These are phyloP conservation scores for Saprolegnia diclina DNA, from an alignment of 352 stramenopile genomes.

Conservation along the genomic window DNA sequence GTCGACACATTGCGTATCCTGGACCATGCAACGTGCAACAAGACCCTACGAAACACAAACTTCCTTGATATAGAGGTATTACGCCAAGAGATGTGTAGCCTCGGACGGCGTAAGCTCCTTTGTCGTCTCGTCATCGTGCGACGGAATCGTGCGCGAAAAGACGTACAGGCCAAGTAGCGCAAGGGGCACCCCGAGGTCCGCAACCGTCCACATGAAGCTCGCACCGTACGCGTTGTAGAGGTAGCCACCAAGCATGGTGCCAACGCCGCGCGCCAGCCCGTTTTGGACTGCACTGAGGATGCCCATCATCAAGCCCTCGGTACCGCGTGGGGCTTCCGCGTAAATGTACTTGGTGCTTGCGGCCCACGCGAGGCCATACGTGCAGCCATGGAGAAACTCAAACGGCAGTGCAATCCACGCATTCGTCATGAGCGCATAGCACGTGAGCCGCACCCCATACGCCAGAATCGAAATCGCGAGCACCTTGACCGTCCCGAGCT, in stretches of 20 bases:
- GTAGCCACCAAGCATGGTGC: conserved; percentile 61
- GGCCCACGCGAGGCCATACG: conserved; percentile 64
- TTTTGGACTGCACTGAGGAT: conserved; percentile 60
- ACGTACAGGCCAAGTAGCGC: conserved; percentile 30
- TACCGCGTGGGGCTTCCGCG: conserved; percentile 48
- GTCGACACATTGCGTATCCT: too few relatives aligned
- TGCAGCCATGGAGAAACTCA: conserved; percentile 61
- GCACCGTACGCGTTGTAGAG: conserved; percentile 59
- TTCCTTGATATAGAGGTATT: too few relatives aligned
- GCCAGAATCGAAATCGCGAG: conserved; percentile 49
- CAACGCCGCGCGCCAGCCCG: conserved; percentile 50
- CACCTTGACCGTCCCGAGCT: conserved; percentile 43
- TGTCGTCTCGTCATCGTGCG: not conserved
- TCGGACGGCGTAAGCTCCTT: not conserved
- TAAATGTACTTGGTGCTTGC: conserved; percentile 77
- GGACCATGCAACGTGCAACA: too few relatives aligned
- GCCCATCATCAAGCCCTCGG: conserved; percentile 68
- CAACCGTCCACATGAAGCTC: conserved; percentile 47
- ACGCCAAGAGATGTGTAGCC: not conserved
- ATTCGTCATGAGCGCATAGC: conserved; percentile 58
- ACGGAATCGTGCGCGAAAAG: conserved; percentile 16
- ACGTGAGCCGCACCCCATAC: conserved; percentile 52
- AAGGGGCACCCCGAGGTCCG: conserved; percentile 26
- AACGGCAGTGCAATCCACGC: conserved; percentile 59
- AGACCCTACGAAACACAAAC: too few relatives aligned